Evolutionary conservation across 176 grass and related monocot genomes (phyloP), one percentile per base, ranked within the genome.

Genomic region (Aegilops tauschii): DNA sequence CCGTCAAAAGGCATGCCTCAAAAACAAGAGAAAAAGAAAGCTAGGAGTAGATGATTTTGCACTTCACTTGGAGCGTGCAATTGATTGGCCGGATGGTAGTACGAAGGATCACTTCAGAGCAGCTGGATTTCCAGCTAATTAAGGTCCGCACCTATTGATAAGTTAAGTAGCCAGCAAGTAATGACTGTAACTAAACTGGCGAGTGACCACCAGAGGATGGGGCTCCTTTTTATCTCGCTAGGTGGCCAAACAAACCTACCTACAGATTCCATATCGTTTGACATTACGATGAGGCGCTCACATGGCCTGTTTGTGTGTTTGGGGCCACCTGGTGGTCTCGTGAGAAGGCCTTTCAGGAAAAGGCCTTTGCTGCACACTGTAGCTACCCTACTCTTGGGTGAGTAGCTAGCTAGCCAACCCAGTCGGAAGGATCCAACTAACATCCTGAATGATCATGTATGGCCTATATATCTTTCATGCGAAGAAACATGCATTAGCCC

Each of bases 391-490:
- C 40, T 50, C 79, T 21, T 49, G 5, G 73, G 56, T 85, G 77
- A 81, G 73, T 35, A 35, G 75, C 40, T 35, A 35, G 75, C 40
- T 78, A 73, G 58, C 76, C 82, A 79, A 45, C 83, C 12, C 59
- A 25, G 42, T 44, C 88, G 70, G 90, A 86, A 91, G 82, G 31
- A 80, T 85, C 81, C 61, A 62, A 84, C 83, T 77, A 83, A 90
- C 87, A 61, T 65, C 80, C 58, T 72, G 79, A 90, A 93, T 90
- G 79, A 88, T 91, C 61, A 31, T 58, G 71, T 14, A 49, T 70
- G 18, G 69, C n/a, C 37, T 73, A 18, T 54, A 18, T 54, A 76
- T 31, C 73, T 76, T 76, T 54, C 45, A 30, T 76, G 73, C 27
- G 16, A 54, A 54, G 73, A 76, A 76, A 54, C 49, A 62, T 80